Evolutionary conservation across 2,329 filamentous ascomycete genomes (phyloP).

Genomic region (Rosellinia necatrix): DNA sequence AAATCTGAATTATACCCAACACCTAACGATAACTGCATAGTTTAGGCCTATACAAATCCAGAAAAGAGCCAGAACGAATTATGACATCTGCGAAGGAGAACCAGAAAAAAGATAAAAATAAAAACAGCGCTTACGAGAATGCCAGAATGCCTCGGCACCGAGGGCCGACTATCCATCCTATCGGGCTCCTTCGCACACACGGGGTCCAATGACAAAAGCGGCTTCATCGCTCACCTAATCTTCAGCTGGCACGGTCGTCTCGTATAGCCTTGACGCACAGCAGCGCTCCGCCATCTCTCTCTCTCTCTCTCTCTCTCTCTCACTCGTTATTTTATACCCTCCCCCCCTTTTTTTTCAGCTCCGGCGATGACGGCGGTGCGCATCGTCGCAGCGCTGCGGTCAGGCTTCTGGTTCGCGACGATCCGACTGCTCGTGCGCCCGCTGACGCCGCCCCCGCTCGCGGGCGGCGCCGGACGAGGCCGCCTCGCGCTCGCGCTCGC

Average conservation of each 20-base stretch:
- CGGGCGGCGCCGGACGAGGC: constrained; percentile 16
- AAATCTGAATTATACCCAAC: too few relatives aligned
- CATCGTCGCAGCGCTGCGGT: not conserved
- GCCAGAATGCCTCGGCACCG: not conserved
- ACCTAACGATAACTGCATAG: too few relatives aligned
- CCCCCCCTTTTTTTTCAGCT: constrained; percentile 9
- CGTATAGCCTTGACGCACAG: too few relatives aligned
- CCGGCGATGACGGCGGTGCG: constrained; percentile 4
- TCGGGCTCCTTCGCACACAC: too few relatives aligned
- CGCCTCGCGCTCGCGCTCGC: too few relatives aligned
- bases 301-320: too few relatives aligned
- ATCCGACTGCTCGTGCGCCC: constrained; percentile 16
- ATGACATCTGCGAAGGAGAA: too few relatives aligned
- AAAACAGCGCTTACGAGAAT: not conserved
- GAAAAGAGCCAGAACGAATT: too few relatives aligned
- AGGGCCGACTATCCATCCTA: not conserved
- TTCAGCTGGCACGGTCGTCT: constrained; percentile 7
- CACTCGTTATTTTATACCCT: too few relatives aligned
- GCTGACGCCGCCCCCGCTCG: constrained; percentile 7
- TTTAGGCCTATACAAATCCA: too few relatives aligned
- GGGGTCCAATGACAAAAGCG: too few relatives aligned
- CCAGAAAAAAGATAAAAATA: not conserved
- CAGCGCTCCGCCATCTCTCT: too few relatives aligned
- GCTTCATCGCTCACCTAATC: not conserved
- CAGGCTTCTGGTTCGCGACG: not conserved